These are phyloP conservation scores for Phalaenopsis hybrid DNA, from an alignment of 116 monocot species.

Conservation along the genomic window DNA sequence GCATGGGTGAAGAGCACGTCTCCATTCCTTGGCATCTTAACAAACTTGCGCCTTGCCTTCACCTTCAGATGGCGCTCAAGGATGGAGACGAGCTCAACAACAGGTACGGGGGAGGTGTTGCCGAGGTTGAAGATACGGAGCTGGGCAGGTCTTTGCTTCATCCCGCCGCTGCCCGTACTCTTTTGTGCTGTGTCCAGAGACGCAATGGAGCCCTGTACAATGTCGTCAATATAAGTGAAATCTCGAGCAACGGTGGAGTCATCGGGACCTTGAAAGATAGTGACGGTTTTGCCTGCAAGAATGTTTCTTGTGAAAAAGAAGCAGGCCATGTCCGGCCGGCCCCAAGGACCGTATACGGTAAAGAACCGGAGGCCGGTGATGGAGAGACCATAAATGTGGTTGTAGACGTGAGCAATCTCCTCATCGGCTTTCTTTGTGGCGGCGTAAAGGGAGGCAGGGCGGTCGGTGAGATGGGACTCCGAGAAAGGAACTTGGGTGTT, in stretches of 20 bases:
- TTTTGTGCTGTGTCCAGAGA: constrained; percentile 50
- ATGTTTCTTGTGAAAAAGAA: constrained; percentile 71
- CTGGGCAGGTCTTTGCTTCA: constrained; percentile 50
- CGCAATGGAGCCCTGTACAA: constrained; percentile 41
- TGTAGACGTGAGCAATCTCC: constrained; percentile 69
- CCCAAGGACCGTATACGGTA: constrained; percentile 82
- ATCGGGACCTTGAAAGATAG: constrained; percentile 50
- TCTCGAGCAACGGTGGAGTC: constrained; percentile 46
- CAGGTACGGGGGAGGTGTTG: constrained; percentile 51
- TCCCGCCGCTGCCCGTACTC: constrained; percentile 50
- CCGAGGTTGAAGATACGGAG: constrained; percentile 54
- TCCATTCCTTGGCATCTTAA: constrained; percentile 65
- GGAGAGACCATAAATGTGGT: constrained; percentile 74
- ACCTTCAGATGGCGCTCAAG: constrained; percentile 47
- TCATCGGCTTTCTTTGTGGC: constrained; percentile 81
- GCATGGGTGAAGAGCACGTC: constrained; percentile 65
- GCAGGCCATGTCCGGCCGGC: constrained; percentile 81
- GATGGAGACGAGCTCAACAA: constrained; percentile 39
- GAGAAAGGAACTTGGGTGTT: constrained; percentile 64
- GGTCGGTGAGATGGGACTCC: constrained; percentile 53
- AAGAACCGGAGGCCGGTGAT: constrained; percentile 72
- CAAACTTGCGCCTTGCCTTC: constrained; percentile 47
- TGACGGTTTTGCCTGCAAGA: constrained; percentile 43
- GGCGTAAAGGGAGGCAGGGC: constrained; percentile 66
- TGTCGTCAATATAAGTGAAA: constrained; percentile 65